Conservation (phyloP, 2,329 filamentous ascomycete species). For the Pseudocercospora crystallina region DNA sequence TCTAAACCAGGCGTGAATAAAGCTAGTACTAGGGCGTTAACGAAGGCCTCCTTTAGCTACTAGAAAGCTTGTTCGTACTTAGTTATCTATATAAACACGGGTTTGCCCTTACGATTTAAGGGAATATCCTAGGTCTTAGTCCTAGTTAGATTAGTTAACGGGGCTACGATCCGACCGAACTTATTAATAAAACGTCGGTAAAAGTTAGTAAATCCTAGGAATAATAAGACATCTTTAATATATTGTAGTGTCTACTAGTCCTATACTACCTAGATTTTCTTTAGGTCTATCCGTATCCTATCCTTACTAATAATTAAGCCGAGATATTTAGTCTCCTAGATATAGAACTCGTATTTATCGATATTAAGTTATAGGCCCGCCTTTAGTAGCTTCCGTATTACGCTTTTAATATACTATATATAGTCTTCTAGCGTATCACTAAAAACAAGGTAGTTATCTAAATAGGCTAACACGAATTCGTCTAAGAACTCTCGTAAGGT, state of each 20-base stretch:
- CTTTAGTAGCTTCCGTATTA: conserved; percentile 15
- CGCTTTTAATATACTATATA: conserved; percentile 21
- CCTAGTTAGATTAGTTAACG: no score
- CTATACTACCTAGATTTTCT: conserved; percentile 15
- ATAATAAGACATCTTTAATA: conserved; percentile 21
- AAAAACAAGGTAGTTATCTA: conserved; percentile 9
- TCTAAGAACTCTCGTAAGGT: conserved; percentile 6
- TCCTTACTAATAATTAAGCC: conserved; percentile 20
- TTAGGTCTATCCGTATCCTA: conserved; percentile 16
- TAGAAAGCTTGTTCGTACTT: not conserved
- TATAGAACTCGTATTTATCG: conserved; percentile 24
- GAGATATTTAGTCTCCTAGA: conserved; percentile 21
- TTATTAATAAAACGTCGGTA: conserved; percentile 10
- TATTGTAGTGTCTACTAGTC: conserved; percentile 14
- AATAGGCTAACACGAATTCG: conserved; percentile 4
- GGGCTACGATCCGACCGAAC: not conserved
- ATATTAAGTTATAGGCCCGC: conserved; percentile 17
- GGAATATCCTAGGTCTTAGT: no score
- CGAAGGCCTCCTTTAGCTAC: not conserved
- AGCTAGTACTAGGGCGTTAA: not conserved
- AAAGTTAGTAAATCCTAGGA: no score
- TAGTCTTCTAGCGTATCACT: conserved; percentile 1
- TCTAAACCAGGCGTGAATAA: not conserved
- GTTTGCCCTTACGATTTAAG: no score
- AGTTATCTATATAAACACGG: no score